Evolutionary conservation across 2,329 filamentous ascomycete species (phyloP), one percentile per base, ranked within the genome.

Genomic region (Colletotrichum gigasporum): DNA sequence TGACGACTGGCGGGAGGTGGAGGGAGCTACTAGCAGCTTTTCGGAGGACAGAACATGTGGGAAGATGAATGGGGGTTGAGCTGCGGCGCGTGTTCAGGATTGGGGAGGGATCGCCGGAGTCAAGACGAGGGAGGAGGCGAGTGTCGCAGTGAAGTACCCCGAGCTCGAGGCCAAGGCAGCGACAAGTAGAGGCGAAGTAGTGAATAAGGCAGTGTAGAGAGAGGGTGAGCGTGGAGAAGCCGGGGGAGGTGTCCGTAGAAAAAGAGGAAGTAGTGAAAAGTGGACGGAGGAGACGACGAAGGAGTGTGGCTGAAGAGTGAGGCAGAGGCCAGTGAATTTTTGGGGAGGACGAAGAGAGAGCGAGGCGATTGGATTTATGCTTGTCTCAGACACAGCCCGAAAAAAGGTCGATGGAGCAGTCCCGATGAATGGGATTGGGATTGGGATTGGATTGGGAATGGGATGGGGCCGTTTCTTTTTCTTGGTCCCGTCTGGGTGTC

Each of bases 341-440:
- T 28, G 32, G 14, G n/a, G 12, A 26, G 41, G 39, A 32, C n/a
- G 34, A 32, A 28, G 39, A 9, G 47, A 14, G 35, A 16, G 44
- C 20, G 44, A 20, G 22, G 24, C 48, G 54, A 53, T 53, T 63
- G 54, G 60, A 30, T 60, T 63, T 30, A 47, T 60, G 47, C 24
- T 30, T 60, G 61, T 64, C 61, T 64, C 48, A 54, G 56, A 37
- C 54, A 57, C 54, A 39, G 44, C 54, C 44, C 22, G 16, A 37
- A 22, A 22, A 22, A 28, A 34, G 34, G 51, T 42, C n/a, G n/a
- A n/a, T n/a, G n/a, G n/a, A n/a, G n/a, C n/a, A n/a, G n/a, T n/a
- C n/a, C n/a, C n/a, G n/a, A n/a, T n/a, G n/a, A n/a, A n/a, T n/a
- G n/a, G n/a, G n/a, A n/a, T n/a, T n/a, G n/a, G n/a, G n/a, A n/a